Evolutionary conservation across 208 protist species (phyloP).

Genomic region (Entamoeba moshkovskii): DNA sequence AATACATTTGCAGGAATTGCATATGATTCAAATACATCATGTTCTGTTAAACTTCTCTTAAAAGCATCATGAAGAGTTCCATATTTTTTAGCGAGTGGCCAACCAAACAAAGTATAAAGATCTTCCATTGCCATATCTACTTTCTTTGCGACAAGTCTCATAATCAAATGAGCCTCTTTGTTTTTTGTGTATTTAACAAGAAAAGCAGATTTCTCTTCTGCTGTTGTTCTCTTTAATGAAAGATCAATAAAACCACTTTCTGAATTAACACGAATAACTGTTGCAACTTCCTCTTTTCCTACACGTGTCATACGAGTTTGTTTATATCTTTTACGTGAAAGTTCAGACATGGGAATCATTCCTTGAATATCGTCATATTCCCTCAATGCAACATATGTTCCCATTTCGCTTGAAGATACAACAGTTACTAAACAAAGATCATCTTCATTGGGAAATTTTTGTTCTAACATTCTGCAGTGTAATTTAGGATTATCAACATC

Average conservation of each 20-base stretch:
- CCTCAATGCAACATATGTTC: constrained; percentile 5
- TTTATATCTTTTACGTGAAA: background rate
- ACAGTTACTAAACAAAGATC: constrained; percentile 6
- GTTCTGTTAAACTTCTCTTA: background rate
- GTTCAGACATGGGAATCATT: constrained; percentile 7
- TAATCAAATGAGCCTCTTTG: background rate
- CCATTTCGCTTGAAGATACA: background rate
- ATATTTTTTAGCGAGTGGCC: constrained; percentile 10
- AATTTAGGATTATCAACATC: background rate
- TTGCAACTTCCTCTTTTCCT: constrained; percentile 5
- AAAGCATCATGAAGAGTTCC: constrained; percentile 21
- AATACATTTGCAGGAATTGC: background rate
- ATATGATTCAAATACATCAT: background rate
- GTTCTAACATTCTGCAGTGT: background rate
- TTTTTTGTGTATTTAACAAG: background rate
- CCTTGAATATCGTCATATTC: constrained; percentile 21
- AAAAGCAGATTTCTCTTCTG: background rate
- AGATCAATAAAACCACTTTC: constrained; percentile 29
- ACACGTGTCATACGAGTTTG: constrained; percentile 8
- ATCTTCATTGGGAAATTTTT: background rate
- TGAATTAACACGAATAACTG: constrained; percentile 20
- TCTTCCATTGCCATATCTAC: background rate
- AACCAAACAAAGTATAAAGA: constrained; percentile 10
- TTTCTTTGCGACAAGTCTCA: background rate
- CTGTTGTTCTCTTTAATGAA: background rate